Evolutionary conservation across 441 rosid species (phyloP).

Genomic region (Brassica balearica): DNA sequence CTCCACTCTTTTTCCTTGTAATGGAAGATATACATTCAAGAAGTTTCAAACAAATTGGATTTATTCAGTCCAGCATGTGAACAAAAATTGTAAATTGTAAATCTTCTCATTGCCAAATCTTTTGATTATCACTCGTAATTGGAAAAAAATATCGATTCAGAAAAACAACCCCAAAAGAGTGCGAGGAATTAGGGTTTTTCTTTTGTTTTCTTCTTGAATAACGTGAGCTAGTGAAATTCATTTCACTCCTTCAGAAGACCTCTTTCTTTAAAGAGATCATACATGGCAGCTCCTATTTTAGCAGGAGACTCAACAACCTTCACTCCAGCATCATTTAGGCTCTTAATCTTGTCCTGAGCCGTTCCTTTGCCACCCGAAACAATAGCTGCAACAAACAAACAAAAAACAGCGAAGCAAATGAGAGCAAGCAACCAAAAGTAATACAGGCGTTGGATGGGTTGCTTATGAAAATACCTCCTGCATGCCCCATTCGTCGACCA

Average conservation of each 20-base stretch:
- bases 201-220: conserved; percentile 10
- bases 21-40: background rate
- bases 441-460: background rate
- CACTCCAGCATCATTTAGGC: conserved; percentile 87
- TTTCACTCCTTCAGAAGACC: conserved; percentile 64
- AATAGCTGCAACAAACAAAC: conserved; percentile 63
- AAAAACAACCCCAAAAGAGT: conserved; percentile 35
- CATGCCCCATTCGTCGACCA: conserved; percentile 99
- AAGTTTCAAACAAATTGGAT: background rate
- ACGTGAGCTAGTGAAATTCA: conserved; percentile 30
- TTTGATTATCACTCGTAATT: conserved; percentile 29
- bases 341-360: conserved; percentile 88
- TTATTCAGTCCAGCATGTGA: background rate
- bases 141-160: conserved; percentile 12
- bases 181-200: conserved; percentile 27
- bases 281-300: conserved; percentile 83
- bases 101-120: conserved; percentile 16
- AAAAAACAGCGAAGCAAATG: conserved; percentile 10
- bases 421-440: background rate
- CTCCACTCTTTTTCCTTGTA: background rate
- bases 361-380: conserved; percentile 98
- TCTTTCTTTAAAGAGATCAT: conserved; percentile 77
- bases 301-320: conserved; percentile 97
- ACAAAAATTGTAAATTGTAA: background rate
- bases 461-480: conserved; percentile 70